Evolutionary conservation across 2,329 filamentous ascomycete genomes (phyloP).

Genomic region (Penicillium sp.): DNA sequence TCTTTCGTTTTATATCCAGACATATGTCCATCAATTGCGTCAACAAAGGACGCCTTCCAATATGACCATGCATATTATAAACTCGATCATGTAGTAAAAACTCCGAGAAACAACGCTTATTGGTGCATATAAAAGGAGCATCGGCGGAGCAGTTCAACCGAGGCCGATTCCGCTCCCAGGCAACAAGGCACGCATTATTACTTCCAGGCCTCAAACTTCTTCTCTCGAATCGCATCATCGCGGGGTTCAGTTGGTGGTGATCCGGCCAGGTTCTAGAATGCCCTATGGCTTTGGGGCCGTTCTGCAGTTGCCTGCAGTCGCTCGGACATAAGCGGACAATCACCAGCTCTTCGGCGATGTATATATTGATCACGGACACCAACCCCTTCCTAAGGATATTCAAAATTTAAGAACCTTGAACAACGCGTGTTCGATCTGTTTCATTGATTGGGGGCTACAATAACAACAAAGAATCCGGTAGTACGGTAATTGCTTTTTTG

Average conservation of each 20-base stretch:
- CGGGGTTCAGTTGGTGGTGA: background rate
- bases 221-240: background rate
- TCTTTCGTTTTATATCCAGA: background rate
- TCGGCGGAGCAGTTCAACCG: background rate
- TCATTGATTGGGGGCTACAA: no score
- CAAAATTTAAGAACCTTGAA: no score
- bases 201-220: no score
- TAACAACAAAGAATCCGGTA: no score
- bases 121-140: slow-evolving; percentile 9
- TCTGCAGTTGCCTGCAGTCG: background rate
- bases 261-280: background rate
- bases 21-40: background rate
- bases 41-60: background rate
- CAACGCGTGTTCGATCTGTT: no score
- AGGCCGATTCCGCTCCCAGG: background rate
- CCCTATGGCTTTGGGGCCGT: background rate
- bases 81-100: background rate
- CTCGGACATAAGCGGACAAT: background rate
- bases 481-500: no score
- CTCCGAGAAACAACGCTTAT: background rate
- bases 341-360: no score
- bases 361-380: no score
- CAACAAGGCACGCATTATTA: no score
- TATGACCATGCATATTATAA: background rate
- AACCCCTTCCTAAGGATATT: no score